Conservation (phyloP, 2,329 filamentous ascomycete genomes). For the Cryphonectria radicalis region DNA sequence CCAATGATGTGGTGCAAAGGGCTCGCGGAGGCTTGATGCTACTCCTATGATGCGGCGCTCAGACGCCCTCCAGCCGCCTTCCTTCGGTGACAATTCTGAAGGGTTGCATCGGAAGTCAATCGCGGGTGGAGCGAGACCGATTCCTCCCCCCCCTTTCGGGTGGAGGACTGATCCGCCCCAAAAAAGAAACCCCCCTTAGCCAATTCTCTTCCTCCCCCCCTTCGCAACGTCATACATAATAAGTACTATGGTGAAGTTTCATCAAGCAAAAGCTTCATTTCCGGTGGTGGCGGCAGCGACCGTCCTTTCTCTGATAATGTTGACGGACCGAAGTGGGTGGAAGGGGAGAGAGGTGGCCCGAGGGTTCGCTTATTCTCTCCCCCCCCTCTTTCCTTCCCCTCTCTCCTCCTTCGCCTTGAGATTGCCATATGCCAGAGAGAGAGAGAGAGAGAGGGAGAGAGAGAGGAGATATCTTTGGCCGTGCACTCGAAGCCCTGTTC, state of each 20-base stretch:
- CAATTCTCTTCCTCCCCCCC: neutral
- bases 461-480: neutral
- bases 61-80: neutral
- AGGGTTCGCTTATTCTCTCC: neutral
- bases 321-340: neutral
- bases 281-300: neutral
- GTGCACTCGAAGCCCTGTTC: neutral
- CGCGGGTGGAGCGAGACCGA: no score
- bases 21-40: neutral
- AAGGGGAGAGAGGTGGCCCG: neutral
- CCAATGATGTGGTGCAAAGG: neutral
- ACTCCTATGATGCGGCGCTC: neutral
- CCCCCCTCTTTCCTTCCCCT: neutral
- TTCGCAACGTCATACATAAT: neutral
- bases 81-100: neutral
- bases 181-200: neutral
- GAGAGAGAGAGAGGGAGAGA: neutral
- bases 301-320: neutral
- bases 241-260: neutral
- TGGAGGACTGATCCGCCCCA: neutral
- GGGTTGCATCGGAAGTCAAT: neutral
- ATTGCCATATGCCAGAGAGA: neutral
- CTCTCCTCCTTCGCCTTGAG: neutral
- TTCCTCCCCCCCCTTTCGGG: neutral
- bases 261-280: neutral